Evolutionary conservation across 106 monocot species (phyloP).

Genomic region (Acorus calamus): DNA sequence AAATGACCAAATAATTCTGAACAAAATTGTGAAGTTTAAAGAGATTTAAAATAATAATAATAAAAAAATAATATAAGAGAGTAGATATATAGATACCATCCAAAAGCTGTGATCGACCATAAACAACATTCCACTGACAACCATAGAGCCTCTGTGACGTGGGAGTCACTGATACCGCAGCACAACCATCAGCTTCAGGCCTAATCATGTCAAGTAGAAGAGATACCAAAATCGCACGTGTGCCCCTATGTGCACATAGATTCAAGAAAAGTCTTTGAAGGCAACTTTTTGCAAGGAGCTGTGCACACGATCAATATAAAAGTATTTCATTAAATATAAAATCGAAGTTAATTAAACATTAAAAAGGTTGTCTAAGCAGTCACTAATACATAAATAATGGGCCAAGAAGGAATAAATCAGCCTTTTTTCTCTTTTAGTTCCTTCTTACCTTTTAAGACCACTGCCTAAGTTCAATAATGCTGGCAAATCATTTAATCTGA

Average conservation of each 20-base stretch:
- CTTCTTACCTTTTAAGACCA: too few species aligned
- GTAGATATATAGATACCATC: conserved; percentile 27
- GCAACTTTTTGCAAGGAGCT: conserved; percentile 72
- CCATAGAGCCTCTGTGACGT: conserved; percentile 44
- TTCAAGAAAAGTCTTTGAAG: conserved; percentile 67
- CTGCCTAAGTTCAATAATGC: too few species aligned
- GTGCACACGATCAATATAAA: conserved; percentile 7
- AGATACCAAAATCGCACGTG: conserved; percentile 32
- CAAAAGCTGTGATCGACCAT: conserved; percentile 39
- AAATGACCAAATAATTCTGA: not conserved
- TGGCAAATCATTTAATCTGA: too few species aligned
- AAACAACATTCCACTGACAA: conserved; percentile 57
- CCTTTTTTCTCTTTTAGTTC: too few species aligned
- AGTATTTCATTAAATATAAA: not conserved
- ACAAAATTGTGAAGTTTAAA: not conserved
- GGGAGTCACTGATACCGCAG: conserved; percentile 2
- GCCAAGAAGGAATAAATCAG: too few species aligned
- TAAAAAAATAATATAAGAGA: not conserved
- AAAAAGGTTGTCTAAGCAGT: too few species aligned
- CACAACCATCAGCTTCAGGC: conserved; percentile 36
- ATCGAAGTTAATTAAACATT: too few species aligned
- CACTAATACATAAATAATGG: too few species aligned
- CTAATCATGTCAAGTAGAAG: conserved; percentile 55
- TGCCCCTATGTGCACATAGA: conserved; percentile 50
- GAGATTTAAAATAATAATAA: not conserved